Base-by-base conservation (phyloP, 768 basidiomycete genomes). In the Flagelloscypha sp. region DNA sequence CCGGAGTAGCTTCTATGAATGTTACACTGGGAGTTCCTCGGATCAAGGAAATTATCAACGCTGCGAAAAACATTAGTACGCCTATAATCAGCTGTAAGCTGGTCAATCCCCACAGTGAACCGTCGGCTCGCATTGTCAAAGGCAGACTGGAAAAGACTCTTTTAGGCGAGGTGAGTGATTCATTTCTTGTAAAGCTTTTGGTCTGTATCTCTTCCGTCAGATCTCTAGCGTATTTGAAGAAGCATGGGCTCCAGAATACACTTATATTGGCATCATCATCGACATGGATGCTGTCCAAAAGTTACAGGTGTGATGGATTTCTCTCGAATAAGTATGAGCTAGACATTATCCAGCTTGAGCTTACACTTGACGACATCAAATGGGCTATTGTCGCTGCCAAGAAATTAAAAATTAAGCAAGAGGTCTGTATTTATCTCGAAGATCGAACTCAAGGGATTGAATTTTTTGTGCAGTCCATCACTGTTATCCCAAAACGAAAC, bases 11-110 rank as follows among this genome's bases (percentile, higher is more conserved):
- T 6, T 94, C 93, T 24, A 99, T 98, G 95, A 98, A 97, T 62
- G 90, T 99, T 44, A 99, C 95, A 0, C 76, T 98, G 24, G 95
- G 95, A 59, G 95, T 98, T n/a, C 95, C 95, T 3, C 94, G 95
- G 50, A 98, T 99, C 63, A 98, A 98, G 59, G 95, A 99, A 59
- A 98, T 99, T 46, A 99, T 99, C 68, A 99, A 98, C 48, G 95
- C 92, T 2, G 88, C 95, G n/a, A 99, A 95, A 56, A 60, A 69
- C 24, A 98, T 99, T 60, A 92, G 84, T 52, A 99, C 95, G 0
- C 95, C 95, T 3, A 97, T 99, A 56, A 99, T 99, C 57, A 93
- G 93, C 43, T 94, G 93, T 49, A 89, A 87, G 55, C 70, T 99
- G 17, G 89, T 89, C 9, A 83, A 83, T 6, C 65, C 70, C 35